Evolutionary conservation across 225 moss, liverwort and hornwort genomes (phyloP).

Genomic region (Rhytidiadelphus loreus): DNA sequence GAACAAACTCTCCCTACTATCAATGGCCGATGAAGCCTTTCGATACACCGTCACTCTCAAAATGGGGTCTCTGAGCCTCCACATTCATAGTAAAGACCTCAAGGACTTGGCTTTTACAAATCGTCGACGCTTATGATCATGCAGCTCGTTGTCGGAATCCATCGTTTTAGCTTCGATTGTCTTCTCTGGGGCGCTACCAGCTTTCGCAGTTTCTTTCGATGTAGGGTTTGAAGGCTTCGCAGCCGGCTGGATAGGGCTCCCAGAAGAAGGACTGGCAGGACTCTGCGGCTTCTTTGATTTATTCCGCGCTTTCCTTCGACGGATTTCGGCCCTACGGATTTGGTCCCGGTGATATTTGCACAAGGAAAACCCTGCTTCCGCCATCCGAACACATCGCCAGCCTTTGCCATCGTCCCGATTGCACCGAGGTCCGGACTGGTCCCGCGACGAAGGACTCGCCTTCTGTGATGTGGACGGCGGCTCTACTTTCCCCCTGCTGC

Average conservation of each 20-base stretch:
- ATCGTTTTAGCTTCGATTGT: background rate
- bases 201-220: background rate
- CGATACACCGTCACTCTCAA: conserved; percentile 1
- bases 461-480: background rate
- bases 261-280: background rate
- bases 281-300: conserved; percentile 9
- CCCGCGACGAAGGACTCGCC: background rate
- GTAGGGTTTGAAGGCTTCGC: background rate
- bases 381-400: conserved; percentile 30
- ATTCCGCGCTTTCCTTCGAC: conserved; percentile 12
- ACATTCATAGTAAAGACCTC: conserved; percentile 7
- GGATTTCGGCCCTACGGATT: conserved; percentile 29
- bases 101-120: conserved; percentile 30
- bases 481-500: background rate
- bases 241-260: background rate
- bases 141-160: conserved; percentile 4
- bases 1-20: background rate
- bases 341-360: conserved; percentile 39
- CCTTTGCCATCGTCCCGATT: conserved; percentile 35
- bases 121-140: conserved; percentile 13
- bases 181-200: background rate
- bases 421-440: conserved; percentile 3
- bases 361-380: conserved; percentile 31
- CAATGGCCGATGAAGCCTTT: conserved; percentile 3
- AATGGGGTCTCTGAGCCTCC: background rate